A percentile compares a stretch with the other conserved stretches of the same genome.
phyloP scores from a whole-genome alignment of 768 basidiomycete genomes.

The Tricholoma hemisulphureum region DNA sequence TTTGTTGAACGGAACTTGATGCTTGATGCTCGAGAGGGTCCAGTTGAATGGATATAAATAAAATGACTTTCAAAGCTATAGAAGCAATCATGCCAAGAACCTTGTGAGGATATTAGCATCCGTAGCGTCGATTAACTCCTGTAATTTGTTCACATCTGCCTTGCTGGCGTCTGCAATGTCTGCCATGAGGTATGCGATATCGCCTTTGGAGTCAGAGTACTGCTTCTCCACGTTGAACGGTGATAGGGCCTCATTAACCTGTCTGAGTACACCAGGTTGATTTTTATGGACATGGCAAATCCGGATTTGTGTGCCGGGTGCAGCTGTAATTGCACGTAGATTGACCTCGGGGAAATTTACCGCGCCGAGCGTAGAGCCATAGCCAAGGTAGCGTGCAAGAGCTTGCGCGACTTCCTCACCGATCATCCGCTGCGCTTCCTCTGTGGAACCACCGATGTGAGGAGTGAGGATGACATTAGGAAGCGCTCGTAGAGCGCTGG shows the following conservation, averaged over 20 bases:
- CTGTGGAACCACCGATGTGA: conserved; percentile 98
- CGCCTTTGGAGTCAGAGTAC: conserved; percentile 95
- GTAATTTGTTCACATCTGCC: conserved; percentile 73
- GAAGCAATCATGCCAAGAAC: conserved; percentile 56
- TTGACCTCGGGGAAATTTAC: conserved; percentile 99
- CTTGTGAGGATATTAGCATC: conserved; percentile 88
- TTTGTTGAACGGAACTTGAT: conserved; percentile 7
- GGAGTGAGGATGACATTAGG: conserved; percentile 96
- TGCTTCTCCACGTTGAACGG: conserved; percentile 99
- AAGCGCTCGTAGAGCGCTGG: conserved; percentile 66
- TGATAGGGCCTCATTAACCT: conserved; percentile 91
- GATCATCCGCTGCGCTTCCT: conserved; percentile 97
- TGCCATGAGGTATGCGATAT: conserved; percentile 93
- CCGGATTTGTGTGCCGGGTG: conserved; percentile 78
- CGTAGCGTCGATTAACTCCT: conserved; percentile 74
- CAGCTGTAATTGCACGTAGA: conserved; percentile 84
- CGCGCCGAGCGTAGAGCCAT: conserved; percentile 85
- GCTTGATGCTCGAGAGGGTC: conserved; percentile 16
- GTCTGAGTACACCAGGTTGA: conserved; percentile 89
- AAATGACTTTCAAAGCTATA: conserved; percentile 19
- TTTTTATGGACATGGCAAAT: conserved; percentile 96
- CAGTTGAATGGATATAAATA: conserved; percentile 50
- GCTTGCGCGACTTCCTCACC: conserved; percentile 91
- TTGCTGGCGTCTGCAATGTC: conserved; percentile 92
- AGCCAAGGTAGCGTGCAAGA: conserved; percentile 85